Percentiles rank a stretch among this genome's conserved stretches.
phyloP scores from a whole-genome alignment of 1,139 yeast species.

The Hyphopichia buzzinii region DNA sequence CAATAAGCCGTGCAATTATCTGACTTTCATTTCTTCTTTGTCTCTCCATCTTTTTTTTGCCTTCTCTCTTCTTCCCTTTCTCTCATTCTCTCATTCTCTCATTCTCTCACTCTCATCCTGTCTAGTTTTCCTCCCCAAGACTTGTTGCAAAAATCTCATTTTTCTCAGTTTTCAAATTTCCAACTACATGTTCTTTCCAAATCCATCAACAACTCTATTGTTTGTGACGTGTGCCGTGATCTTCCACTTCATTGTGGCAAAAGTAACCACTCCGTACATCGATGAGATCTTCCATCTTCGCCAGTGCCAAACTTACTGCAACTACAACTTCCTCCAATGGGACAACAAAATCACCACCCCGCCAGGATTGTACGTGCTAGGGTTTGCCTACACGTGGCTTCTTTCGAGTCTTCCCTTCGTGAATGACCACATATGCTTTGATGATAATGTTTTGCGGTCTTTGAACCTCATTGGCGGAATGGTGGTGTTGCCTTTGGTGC shows the following conservation, averaged over 20 bases:
- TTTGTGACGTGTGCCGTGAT: conserved; percentile 16
- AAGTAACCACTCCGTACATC: conserved; percentile 44
- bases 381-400: conserved; percentile 40
- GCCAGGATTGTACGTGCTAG: conserved; percentile 82
- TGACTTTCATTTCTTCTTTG: too few species aligned
- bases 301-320: conserved; percentile 70
- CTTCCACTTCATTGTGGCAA: conserved; percentile 14
- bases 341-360: conserved; percentile 94
- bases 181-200: too few species aligned
- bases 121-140: too few species aligned
- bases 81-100: too few species aligned
- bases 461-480: conserved; percentile 66
- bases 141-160: too few species aligned
- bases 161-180: too few species aligned
- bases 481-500: conserved; percentile 47
- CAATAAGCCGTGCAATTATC: too few species aligned
- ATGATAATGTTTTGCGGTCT: conserved; percentile 49
- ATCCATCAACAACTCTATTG: too few species aligned
- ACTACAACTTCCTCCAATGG: conserved; percentile 45
- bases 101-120: too few species aligned
- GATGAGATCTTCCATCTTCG: conserved; percentile 87
- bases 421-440: conserved; percentile 23
- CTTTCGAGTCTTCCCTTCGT: neutral
- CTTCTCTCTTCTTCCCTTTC: too few species aligned
- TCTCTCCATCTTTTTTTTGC: too few species aligned